Evolutionary conservation across 1,139 yeast genomes (phyloP).

Genomic region (Saccharomyces pastorianus): DNA sequence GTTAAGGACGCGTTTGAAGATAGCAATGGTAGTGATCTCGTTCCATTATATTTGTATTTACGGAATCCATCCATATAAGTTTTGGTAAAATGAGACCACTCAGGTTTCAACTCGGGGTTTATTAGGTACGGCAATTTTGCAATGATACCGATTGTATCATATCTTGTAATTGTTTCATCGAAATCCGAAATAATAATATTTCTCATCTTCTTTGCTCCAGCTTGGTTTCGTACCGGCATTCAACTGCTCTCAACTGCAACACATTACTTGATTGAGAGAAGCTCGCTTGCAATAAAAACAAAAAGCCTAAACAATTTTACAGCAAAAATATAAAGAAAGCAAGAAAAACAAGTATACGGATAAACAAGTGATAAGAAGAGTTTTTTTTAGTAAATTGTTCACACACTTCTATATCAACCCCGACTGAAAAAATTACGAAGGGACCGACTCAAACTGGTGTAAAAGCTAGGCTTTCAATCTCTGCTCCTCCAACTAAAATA

Average conservation of each 20-base stretch:
- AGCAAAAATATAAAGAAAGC: too few species aligned
- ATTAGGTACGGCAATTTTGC: slow-evolving; percentile 20
- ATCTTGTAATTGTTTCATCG: slow-evolving; percentile 29
- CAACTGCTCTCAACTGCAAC: too few species aligned
- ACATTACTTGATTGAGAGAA: neutral
- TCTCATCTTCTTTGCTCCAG: slow-evolving; percentile 4
- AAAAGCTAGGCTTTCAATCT: slow-evolving; percentile 3
- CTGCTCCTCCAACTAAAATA: slow-evolving; percentile 1
- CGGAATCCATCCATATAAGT: slow-evolving; percentile 13
- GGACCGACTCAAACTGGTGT: slow-evolving; percentile 27
- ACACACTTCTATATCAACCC: slow-evolving; percentile 28
- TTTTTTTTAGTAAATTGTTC: slow-evolving; percentile 9
- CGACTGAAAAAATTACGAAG: slow-evolving; percentile 9
- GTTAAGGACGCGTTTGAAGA: neutral
- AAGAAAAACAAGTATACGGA: neutral
- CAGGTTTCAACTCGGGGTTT: slow-evolving; percentile 15
- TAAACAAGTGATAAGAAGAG: neutral
- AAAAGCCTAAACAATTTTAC: too few species aligned
- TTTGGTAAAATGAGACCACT: slow-evolving; percentile 23
- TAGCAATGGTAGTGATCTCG: neutral
- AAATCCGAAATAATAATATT: slow-evolving; percentile 26
- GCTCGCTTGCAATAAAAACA: neutral
- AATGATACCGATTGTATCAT: slow-evolving; percentile 23
- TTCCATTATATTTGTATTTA: neutral
- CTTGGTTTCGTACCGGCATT: too few species aligned